A percentile compares a stretch with the other conserved stretches of the same genome.
phyloP scores from a whole-genome alignment of 176 grass and related monocot genomes.

The Avena atlantica region DNA sequence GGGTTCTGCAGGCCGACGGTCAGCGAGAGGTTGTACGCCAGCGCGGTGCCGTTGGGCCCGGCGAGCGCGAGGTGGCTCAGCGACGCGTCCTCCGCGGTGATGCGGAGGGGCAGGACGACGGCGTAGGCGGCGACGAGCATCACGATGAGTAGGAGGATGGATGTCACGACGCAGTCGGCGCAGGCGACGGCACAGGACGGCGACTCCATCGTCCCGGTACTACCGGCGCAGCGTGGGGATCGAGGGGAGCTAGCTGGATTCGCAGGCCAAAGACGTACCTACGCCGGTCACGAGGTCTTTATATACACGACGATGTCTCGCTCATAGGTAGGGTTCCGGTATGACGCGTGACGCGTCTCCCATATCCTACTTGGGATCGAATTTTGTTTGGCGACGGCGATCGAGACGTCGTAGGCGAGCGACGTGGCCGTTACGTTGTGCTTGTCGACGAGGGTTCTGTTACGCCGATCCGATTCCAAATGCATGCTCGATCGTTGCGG shows the following conservation, averaged over 20 bases:
- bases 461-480: background rate
- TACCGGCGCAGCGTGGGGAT: background rate
- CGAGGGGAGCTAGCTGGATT: background rate
- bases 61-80: constrained; percentile 30
- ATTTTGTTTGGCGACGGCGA: background rate
- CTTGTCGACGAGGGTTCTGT: background rate
- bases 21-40: constrained; percentile 43
- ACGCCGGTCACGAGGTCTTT: background rate
- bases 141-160: background rate
- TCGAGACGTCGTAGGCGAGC: background rate
- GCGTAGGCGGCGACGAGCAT: constrained; percentile 10
- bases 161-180: background rate
- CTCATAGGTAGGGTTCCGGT: background rate
- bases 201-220: background rate
- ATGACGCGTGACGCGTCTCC: background rate
- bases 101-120: background rate
- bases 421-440: background rate
- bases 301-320: background rate
- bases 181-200: background rate
- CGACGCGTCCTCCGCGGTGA: constrained; percentile 31
- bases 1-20: constrained; percentile 40
- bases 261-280: background rate
- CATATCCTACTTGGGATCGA: background rate
- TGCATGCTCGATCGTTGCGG: background rate
- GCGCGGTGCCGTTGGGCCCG: constrained; percentile 2